Evolutionary conservation across 1,284 basidiomycete species (phyloP), one percentile per base, ranked within the genome.

Genomic region (Peniophora sp.): DNA sequence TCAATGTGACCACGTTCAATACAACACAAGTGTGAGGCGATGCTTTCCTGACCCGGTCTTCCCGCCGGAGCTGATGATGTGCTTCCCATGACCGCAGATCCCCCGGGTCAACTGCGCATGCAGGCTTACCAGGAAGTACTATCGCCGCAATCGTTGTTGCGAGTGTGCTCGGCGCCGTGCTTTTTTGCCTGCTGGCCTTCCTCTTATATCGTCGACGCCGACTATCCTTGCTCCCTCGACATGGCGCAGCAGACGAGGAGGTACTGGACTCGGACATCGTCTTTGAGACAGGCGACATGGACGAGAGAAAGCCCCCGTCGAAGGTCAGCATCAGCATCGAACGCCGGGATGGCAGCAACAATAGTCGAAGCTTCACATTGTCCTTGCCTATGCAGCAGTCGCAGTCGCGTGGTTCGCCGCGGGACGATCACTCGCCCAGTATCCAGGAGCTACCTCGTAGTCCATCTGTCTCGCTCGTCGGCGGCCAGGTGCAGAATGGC

Each of bases 61-160:
- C 43, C 32, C 17, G 45, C 49, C 37, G 52, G 52, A 22, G 54
- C 48, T 45, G 17, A 41, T 53, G 52, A 52, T 54, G 51, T 51
- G 50, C 49, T 61, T 20, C 64, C 61, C 52, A 54, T 68, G 54
- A 58, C 61, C 56, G 62, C 52, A 24, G 52, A 55, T 47, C 36
- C 49, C 47, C 27, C 49, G 34, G 46, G 46, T n/a, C 37, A 8
- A 15, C n/a, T 15, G 6, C n/a, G n/a, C n/a, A n/a, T n/a, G n/a
- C 37, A 41, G 37, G 37, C 37, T 20, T 41, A 41, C 18, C 37
- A 41, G 37, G 37, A n/a, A 41, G 37, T n/a, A 17, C 37, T 20
- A 41, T 41, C 37, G 84, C 83, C 24, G 85, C 81, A 0, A 69
- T 84, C 24, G 74, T 71, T 9, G 69, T 87, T 2, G 79, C 76